Conservation (phyloP, 257 asterid genomes). For the Apocynum venetum region DNA sequence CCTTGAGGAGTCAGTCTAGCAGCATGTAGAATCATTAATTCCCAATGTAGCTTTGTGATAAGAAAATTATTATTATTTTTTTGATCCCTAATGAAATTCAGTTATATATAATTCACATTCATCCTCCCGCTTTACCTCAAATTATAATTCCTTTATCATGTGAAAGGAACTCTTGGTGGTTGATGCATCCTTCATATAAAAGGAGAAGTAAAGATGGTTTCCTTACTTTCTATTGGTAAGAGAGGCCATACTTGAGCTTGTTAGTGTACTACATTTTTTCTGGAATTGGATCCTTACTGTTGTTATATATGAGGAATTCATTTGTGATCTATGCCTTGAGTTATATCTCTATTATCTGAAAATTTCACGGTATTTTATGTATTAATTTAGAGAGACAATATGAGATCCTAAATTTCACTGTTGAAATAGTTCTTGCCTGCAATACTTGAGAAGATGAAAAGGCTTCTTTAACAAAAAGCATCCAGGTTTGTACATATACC, state of each 20-base stretch:
- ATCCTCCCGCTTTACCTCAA: neutral
- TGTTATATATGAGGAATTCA: neutral
- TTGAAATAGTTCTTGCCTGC: neutral
- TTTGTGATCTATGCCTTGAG: neutral
- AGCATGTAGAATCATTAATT: neutral
- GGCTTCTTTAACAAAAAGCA: neutral
- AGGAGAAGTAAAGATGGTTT: neutral
- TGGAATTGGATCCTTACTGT: neutral
- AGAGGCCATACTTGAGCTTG: neutral
- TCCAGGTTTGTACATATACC: neutral
- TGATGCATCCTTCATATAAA: neutral
- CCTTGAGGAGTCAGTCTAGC: slow-evolving; percentile 6
- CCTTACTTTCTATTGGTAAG: neutral
- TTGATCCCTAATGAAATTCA: neutral
- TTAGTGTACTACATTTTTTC: neutral
- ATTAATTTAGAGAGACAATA: neutral
- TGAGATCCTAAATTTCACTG: neutral
- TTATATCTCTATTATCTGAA: neutral
- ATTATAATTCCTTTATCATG: neutral
- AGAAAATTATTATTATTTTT: neutral
- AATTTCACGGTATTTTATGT: neutral
- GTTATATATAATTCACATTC: neutral
- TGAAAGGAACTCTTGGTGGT: neutral
- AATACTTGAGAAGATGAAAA: neutral
- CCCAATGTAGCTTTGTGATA: neutral